phyloP scores from a whole-genome alignment of 331 rosid genomes.

The Quercus tomentella region DNA sequence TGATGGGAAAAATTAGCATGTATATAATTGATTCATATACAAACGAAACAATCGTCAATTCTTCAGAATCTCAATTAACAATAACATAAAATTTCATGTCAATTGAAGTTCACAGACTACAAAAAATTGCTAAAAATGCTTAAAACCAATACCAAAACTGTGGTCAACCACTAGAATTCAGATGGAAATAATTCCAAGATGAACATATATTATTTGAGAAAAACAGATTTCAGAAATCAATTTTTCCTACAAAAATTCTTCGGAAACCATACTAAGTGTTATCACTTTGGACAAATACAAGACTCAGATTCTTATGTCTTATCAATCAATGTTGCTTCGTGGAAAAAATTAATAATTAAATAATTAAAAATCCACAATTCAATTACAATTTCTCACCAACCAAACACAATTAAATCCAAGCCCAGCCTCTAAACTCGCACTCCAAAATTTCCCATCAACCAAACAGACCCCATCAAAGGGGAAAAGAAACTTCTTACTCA shows the following conservation, averaged over 20 bases:
- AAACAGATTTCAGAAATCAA: no score
- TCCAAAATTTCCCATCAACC: no score
- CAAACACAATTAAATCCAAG: not conserved
- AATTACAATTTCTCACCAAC: not conserved
- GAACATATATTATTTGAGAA: not conserved
- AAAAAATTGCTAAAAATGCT: not conserved
- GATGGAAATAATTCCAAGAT: not conserved
- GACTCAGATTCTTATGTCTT: not conserved
- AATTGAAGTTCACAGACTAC: not conserved
- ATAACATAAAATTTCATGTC: not conserved
- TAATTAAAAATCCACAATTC: no score
- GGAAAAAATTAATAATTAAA: no score
- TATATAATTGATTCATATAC: no score
- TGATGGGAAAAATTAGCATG: not conserved
- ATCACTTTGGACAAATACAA: not conserved
- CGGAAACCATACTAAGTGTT: not conserved
- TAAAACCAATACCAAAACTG: not conserved
- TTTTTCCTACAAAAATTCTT: no score
- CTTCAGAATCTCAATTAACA: no score
- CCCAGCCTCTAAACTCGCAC: not conserved
- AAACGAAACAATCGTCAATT: no score
- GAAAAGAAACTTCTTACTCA: no score
- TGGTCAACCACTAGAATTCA: not conserved
- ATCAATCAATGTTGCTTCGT: not conserved
- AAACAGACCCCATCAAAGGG: no score